Conservation (phyloP, 345 rosid species). For the Melastoma malabathricum region DNA sequence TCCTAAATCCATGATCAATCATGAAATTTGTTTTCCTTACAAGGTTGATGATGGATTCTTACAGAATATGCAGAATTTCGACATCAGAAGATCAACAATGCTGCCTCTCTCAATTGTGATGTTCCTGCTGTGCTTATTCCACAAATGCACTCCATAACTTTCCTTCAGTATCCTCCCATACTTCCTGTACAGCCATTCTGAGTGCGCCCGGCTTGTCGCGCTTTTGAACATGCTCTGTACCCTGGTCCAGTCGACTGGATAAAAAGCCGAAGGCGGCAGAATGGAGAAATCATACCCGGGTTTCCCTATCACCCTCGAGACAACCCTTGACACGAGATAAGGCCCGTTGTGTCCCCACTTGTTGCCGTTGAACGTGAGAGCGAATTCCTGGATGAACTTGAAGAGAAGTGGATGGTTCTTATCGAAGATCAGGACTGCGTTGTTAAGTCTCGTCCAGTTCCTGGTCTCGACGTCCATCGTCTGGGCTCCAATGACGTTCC, state of each 20-base stretch:
- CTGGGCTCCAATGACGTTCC: conserved; percentile 75
- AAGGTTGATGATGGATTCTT: conserved; percentile 25
- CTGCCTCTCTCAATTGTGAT: conserved; percentile 53
- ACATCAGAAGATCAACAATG: conserved; percentile 35
- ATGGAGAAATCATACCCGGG: conserved; percentile 44
- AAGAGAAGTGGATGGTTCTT: conserved; percentile 59
- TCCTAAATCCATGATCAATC: no score
- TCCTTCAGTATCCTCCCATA: conserved; percentile 25
- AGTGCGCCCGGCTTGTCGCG: conserved; percentile 28
- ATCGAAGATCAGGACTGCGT: conserved; percentile 71
- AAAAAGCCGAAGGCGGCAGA: conserved; percentile 68
- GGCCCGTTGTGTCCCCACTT: conserved; percentile 99
- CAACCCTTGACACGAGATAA: conserved; percentile 74
- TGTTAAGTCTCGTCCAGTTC: conserved; percentile 80
- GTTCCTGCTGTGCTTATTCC: conserved; percentile 75
- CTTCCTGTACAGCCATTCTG: conserved; percentile 33
- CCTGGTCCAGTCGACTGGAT: conserved; percentile 74
- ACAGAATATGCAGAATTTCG: conserved; percentile 55
- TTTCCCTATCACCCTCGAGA: conserved; percentile 25
- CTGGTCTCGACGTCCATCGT: conserved; percentile 34
- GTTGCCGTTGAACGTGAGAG: conserved; percentile 68
- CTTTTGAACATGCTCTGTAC: conserved; percentile 39
- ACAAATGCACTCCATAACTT: conserved; percentile 63
- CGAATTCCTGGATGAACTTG: conserved; percentile 71
- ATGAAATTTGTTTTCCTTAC: conserved; percentile 13